Conservation (phyloP, 768 basidiomycete genomes). For the Rubroboletus pulcherrimus region DNA sequence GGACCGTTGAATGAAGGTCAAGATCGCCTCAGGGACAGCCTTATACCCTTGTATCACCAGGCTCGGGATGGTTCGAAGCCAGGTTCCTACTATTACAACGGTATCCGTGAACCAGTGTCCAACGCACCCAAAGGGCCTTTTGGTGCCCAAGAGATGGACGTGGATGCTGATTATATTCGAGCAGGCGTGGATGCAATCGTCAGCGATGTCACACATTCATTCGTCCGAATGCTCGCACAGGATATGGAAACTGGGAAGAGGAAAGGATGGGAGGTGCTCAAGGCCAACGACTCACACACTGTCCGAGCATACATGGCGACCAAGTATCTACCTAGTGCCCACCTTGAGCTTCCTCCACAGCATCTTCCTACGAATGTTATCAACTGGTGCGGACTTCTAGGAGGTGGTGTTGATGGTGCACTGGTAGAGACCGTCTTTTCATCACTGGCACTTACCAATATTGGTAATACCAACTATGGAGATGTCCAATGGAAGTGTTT, state of each 20-base stretch:
- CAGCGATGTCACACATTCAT: slow-evolving; percentile 15
- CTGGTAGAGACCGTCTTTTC: not conserved
- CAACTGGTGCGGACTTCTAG: slow-evolving; percentile 21
- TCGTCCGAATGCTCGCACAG: slow-evolving; percentile 13
- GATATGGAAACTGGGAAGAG: slow-evolving; percentile 17
- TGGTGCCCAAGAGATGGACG: slow-evolving; percentile 4
- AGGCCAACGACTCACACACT: slow-evolving; percentile 26
- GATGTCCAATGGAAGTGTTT: slow-evolving; percentile 8
- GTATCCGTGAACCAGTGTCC: not conserved
- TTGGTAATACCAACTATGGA: not conserved
- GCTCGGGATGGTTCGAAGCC: slow-evolving; percentile 9
- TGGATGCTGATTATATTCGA: slow-evolving; percentile 9
- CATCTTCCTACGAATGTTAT: slow-evolving; percentile 22
- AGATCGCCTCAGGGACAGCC: slow-evolving; percentile 13
- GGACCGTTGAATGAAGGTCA: slow-evolving; percentile 19
- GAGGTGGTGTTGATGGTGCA: not conserved
- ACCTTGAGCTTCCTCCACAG: slow-evolving; percentile 12
- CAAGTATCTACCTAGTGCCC: slow-evolving; percentile 19
- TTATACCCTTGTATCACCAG: slow-evolving; percentile 20
- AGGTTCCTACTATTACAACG: slow-evolving; percentile 9
- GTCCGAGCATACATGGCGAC: slow-evolving; percentile 19
- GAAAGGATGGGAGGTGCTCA: slow-evolving; percentile 28
- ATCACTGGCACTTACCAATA: not conserved
- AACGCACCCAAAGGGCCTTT: not conserved
- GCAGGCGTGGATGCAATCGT: slow-evolving; percentile 18